Conservation (phyloP, 2,329 filamentous ascomycete species). For the Fusarium nurragi region DNA sequence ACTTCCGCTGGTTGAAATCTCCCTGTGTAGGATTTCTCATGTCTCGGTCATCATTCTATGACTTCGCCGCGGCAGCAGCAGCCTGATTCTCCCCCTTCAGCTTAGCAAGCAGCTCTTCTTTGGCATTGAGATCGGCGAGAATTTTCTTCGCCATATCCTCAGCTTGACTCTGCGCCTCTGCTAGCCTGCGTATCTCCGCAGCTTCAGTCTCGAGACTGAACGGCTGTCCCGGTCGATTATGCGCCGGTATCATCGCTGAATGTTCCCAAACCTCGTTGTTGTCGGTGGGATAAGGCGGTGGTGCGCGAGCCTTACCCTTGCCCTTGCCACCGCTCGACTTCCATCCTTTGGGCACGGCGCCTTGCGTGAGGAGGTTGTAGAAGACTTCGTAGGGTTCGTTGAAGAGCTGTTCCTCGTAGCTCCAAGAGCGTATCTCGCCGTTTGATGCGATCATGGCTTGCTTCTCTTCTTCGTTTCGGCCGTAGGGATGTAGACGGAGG, state of each 20-base stretch:
- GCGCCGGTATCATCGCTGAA: slow-evolving; percentile 78
- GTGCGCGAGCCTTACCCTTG: slow-evolving; percentile 56
- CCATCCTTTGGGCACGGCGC: slow-evolving; percentile 65
- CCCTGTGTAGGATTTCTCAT: background rate
- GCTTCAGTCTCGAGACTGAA: slow-evolving; percentile 78
- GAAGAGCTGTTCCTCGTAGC: slow-evolving; percentile 94
- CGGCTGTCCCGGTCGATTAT: slow-evolving; percentile 72
- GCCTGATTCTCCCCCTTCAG: slow-evolving; percentile 69
- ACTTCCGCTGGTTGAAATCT: too few relatives aligned
- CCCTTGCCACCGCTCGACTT: slow-evolving; percentile 63
- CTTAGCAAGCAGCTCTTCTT: slow-evolving; percentile 68
- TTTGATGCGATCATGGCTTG: slow-evolving; percentile 65
- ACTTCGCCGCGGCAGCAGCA: slow-evolving; percentile 47
- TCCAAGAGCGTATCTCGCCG: slow-evolving; percentile 78
- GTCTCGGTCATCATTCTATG: slow-evolving; percentile 38
- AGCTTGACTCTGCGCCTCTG: slow-evolving; percentile 71
- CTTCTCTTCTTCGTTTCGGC: slow-evolving; percentile 79
- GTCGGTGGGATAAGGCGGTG: slow-evolving; percentile 51
- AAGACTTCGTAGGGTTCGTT: slow-evolving; percentile 96
- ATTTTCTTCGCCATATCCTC: slow-evolving; percentile 68
- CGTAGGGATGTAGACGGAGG: slow-evolving; percentile 89
- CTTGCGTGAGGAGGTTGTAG: slow-evolving; percentile 84
- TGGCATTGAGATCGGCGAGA: slow-evolving; percentile 68
- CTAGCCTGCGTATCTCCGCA: slow-evolving; percentile 67
- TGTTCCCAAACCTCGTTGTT: slow-evolving; percentile 68